Base-by-base conservation (phyloP, 345 rosid species). In the Rubroshorea leprosula region DNA sequence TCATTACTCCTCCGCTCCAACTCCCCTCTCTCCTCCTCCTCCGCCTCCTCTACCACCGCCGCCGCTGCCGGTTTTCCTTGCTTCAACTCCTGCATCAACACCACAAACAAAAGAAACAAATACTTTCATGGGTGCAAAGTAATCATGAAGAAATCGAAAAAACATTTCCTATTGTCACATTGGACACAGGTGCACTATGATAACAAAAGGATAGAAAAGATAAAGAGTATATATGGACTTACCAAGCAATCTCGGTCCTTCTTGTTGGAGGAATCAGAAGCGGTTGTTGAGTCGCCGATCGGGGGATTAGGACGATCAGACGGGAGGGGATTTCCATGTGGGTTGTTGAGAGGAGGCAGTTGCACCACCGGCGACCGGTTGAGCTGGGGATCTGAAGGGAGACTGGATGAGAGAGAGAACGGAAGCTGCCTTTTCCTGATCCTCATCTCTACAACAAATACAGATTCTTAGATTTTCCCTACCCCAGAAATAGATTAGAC, bases 371-470 rank as follows among this genome's bases (percentile, higher is more conserved):
- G 86, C 52, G 77, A 53, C 22, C 65, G 64, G 78, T 59, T 64
- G 26, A 55, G 72, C 76, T 73, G 74, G 88, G 83, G 93, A 89
- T 87, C 95, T 83, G 93, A 82, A 24, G 88, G 82, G 9, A 85
- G 80, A 48, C n/a, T n/a, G n/a, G 91, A 80, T 2, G 96, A 83
- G 18, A 89, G 78, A 29, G 98, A 86, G 20, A 86, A 76, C 26
- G 85, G 94, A 16, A 67, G 81, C 70, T 75, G 78, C 67, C 97
- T 81, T 62, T 89, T 87, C 61, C 99, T 81, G 87, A 93, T 93
- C 83, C 99, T 93, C 99, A 93, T 93, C 64, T 70, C 63, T 63
- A 64, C 60, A 64, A 61, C 41, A 65, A 56, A 23, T 39, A 52
- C 25, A 43, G 20, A 47, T 21, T 9, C 39, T 13, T 29, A 41